These are phyloP conservation scores for Colletotrichum phormii DNA, from an alignment of 2,329 filamentous ascomycete species.

Conservation along the genomic window DNA sequence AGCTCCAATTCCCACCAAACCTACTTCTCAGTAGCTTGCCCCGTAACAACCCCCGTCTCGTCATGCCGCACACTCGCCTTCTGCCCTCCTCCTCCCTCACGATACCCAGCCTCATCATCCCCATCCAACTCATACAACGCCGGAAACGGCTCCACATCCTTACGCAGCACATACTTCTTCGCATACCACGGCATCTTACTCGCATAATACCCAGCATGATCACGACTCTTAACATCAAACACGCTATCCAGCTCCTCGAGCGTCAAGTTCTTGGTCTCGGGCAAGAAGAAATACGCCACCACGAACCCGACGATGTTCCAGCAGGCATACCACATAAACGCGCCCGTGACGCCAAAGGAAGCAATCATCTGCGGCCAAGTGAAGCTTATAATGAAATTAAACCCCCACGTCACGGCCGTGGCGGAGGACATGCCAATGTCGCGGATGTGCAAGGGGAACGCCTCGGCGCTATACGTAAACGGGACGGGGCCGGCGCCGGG, in stretches of 20 bases:
- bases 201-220: slow-evolving; percentile 46
- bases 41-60: slow-evolving; percentile 1
- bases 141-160: slow-evolving; percentile 45
- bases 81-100: not conserved
- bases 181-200: slow-evolving; percentile 47
- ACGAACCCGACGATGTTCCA: slow-evolving; percentile 51
- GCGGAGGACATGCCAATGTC: slow-evolving; percentile 63
- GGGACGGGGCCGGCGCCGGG: slow-evolving; percentile 69
- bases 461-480: slow-evolving; percentile 70
- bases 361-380: slow-evolving; percentile 45
- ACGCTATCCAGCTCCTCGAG: slow-evolving; percentile 50
- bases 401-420: slow-evolving; percentile 54
- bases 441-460: slow-evolving; percentile 67
- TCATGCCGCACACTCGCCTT: slow-evolving; percentile 6
- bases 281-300: slow-evolving; percentile 48
- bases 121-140: slow-evolving; percentile 46
- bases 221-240: slow-evolving; percentile 46
- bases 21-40: not conserved
- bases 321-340: slow-evolving; percentile 53
- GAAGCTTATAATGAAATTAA: slow-evolving; percentile 52
- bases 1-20: no score
- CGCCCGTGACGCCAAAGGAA: slow-evolving; percentile 46
- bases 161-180: slow-evolving; percentile 44
- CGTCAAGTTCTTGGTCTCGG: slow-evolving; percentile 49
- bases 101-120: not conserved